Base-by-base conservation (phyloP, 176 grass and related monocot genomes). In the Oryza glumipatula region DNA sequence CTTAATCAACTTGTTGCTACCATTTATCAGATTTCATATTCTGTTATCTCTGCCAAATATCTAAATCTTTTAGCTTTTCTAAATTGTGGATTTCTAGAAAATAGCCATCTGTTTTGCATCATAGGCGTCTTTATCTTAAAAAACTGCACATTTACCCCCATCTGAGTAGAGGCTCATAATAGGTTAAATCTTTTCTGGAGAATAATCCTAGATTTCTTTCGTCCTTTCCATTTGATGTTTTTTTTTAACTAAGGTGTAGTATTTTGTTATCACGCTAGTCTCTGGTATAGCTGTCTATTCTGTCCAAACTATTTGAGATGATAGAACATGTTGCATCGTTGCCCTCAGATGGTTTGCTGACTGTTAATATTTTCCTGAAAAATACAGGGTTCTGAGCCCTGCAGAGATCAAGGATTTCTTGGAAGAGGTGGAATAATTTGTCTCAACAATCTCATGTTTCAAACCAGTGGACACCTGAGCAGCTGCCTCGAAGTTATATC, bases 321-420 rank as follows among this genome's bases (percentile, higher is more conserved):
- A 60, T 11, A 36, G 4, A 17, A 30, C 13, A 76, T 72, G 5
- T 54, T 76, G 8, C 2, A 4, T 47, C 63, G 56, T 41, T 49
- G 17, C 23, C 46, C 48, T 21, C 12, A 56, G 49, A 33, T 69
- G 47, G 39, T 75, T 46, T 21, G 38, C 63, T 78, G 68, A 66
- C 28, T 23, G 8, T 21, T 78, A 68, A 36, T 76, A 39, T 14
- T 81, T 72, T 58, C 14, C 36, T 22, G 14, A 51, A 66, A 79
- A 82, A 84, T 52, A 15, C 84, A 93, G 91, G 71, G 91, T 96
- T 73, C 73, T 91, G 72, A 96, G 83, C 26, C 86, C 87, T 7
- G 76, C 93, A 41, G 94, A 91, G 71, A 93, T 96, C 33, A 85
- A 93, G 43, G 87, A 92, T 91, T 94, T 90, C 67, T 81, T 92